A percentile compares a stretch with the other conserved stretches of the same genome.
phyloP scores from a whole-genome alignment of 1,139 yeast species.

The Pichia sorboxylosa region DNA sequence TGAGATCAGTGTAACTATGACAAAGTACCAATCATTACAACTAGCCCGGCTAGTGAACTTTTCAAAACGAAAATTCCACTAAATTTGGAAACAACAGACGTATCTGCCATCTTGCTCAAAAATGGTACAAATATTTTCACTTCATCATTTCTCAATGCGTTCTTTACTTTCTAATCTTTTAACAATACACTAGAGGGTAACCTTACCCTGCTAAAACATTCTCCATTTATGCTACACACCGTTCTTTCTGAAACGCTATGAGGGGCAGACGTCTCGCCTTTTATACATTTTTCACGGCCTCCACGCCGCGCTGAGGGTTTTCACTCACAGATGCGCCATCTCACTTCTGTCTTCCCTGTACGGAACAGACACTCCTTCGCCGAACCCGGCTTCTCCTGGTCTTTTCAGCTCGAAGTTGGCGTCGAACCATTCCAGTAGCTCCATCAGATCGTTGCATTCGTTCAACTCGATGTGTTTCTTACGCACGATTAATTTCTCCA shows the following conservation, averaged over 20 bases:
- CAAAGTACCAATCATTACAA: conserved; percentile 34
- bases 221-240: too few relatives aligned
- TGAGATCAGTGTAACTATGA: conserved; percentile 58
- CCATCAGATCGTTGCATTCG: conserved; percentile 42
- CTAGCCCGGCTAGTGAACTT: conserved; percentile 13
- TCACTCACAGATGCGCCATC: conserved; percentile 26
- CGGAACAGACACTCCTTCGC: conserved; percentile 42
- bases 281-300: too few relatives aligned
- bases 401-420: conserved; percentile 51
- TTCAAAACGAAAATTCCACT: conserved; percentile 17
- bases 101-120: conserved; percentile 16
- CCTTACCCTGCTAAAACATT: too few relatives aligned
- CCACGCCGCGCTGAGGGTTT: too few relatives aligned
- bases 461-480: conserved; percentile 53
- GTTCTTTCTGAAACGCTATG: too few relatives aligned
- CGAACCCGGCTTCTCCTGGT: conserved; percentile 59
- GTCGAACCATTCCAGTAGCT: conserved; percentile 78
- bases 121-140: conserved; percentile 15
- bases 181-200: too few relatives aligned
- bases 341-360: conserved; percentile 31
- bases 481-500: conserved; percentile 49
- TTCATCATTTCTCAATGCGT: conserved; percentile 12
- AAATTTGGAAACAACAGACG: conserved; percentile 10
- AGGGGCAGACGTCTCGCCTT: too few relatives aligned
- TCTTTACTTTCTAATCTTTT: too few relatives aligned